Base-by-base conservation (phyloP, 2,329 filamentous ascomycete species). In the Nigrospora sphaerica region DNA sequence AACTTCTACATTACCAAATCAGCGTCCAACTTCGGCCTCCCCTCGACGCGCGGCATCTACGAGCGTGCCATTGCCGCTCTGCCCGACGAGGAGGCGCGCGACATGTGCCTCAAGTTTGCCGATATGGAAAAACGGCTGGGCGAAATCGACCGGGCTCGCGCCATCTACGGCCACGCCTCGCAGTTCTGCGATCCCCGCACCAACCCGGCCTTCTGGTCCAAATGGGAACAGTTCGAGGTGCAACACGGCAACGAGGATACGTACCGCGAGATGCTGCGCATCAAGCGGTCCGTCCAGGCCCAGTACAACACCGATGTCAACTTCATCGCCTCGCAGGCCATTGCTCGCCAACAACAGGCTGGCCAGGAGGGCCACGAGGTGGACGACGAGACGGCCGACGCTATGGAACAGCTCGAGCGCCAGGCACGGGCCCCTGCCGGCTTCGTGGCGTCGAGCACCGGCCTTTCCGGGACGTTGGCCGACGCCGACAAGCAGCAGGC, bases 1-100 rank as follows among this genome's bases (percentile, higher is more conserved):
- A 93, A 95, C 66, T 95, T 97, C 63, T 98, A 98, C 72, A 96
- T 98, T 62, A 97, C 92, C 48, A 97, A 98, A 65, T 96, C 91
- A 1, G 93, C 93, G 2, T 95, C 90, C 17, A 98, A 98, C 68
- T 98, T 98, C 60, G 93, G 95, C 32, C 79, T 98, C 44, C 91
- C 93, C 0, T 97, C 93, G 1, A 96, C 93, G 3, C 76, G 93
- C 44, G 85, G 89, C 1, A 98, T 98, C 57, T 98, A 98, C 72
- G 93, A 98, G 69, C 84, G 91, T 47, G 92, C 93, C 34, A 95
- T 98, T 55, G 84, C 88, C 12, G 87, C 90, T n/a, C 74, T 98
- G 33, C 92, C 95, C 0, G 93, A 98, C 66, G 80, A 77, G 51
- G 93, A 97, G 67, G 93, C 92, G 7, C 89, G 91, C 62, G 88